These are phyloP conservation scores for Lentinula detonsa DNA, from an alignment of 768 basidiomycete genomes.

Conservation along the genomic window DNA sequence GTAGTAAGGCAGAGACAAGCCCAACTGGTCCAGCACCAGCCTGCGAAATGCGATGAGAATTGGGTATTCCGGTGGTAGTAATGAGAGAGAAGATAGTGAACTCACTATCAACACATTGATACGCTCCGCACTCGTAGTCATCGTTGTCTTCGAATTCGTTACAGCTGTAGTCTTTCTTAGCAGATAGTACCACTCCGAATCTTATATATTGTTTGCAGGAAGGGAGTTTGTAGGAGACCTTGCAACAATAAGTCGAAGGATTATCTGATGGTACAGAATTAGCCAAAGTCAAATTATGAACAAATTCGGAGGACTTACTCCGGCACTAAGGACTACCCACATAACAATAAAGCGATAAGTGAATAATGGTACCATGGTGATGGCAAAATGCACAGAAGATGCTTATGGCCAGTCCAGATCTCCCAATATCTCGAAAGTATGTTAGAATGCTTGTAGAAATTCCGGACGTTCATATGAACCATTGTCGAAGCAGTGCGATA, in stretches of 20 bases:
- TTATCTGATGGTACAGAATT: neutral
- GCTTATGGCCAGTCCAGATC: neutral
- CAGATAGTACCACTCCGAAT: too few relatives aligned
- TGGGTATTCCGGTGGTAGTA: neutral
- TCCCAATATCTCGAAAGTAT: neutral
- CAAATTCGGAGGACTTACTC: neutral
- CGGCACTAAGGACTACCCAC: neutral
- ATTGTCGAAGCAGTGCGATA: constrained; percentile 35
- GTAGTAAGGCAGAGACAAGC: constrained; percentile 21
- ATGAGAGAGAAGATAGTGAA: neutral
- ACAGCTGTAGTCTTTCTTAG: too few relatives aligned
- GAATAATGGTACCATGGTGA: too few relatives aligned
- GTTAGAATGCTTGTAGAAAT: neutral
- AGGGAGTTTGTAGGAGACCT: neutral
- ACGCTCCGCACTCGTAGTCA: neutral
- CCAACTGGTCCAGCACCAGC: constrained; percentile 10
- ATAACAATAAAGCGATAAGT: too few relatives aligned
- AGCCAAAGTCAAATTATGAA: neutral
- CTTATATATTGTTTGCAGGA: neutral
- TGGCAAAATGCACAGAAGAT: neutral
- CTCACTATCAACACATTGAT: neutral
- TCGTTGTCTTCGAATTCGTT: neutral
- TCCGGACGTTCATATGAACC: neutral
- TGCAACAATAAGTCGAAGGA: neutral
- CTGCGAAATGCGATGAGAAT: neutral